phyloP scores from a whole-genome alignment of 1,284 basidiomycete species.

The Cutaneotrichosporon sp. region DNA sequence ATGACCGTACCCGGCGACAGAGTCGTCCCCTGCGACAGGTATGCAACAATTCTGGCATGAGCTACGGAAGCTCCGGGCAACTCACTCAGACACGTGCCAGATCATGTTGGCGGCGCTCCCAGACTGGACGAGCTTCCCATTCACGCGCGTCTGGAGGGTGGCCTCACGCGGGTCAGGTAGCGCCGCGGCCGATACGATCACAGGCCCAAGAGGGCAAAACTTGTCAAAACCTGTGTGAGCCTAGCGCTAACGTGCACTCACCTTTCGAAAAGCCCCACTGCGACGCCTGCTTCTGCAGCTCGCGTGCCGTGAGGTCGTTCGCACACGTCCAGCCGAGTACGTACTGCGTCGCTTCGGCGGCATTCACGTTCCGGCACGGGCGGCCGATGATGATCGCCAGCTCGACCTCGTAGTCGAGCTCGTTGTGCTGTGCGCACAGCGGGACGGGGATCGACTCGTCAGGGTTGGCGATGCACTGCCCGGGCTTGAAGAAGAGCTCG shows the following conservation, averaged over 20 bases:
- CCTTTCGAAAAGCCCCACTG: constrained; percentile 85
- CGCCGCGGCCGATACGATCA: constrained; percentile 64
- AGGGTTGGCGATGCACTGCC: constrained; percentile 68
- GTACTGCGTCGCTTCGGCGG: constrained; percentile 73
- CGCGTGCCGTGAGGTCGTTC: constrained; percentile 80
- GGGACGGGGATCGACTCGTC: constrained; percentile 68
- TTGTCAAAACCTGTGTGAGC: constrained; percentile 58
- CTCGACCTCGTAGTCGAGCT: constrained; percentile 85
- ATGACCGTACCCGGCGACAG: constrained; percentile 76
- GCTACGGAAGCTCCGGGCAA: not conserved
- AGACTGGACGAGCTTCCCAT: constrained; percentile 68
- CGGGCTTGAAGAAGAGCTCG: constrained; percentile 76
- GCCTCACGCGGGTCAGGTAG: constrained; percentile 71
- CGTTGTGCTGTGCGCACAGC: constrained; percentile 64
- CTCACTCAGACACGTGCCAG: constrained; percentile 33
- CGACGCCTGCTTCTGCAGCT: constrained; percentile 63
- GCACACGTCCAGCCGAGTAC: constrained; percentile 75
- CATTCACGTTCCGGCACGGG: constrained; percentile 70
- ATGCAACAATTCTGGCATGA: constrained; percentile 56
- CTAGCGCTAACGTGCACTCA: constrained; percentile 39
- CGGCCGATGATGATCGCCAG: constrained; percentile 81
- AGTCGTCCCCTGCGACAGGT: constrained; percentile 79
- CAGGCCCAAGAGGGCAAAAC: constrained; percentile 66
- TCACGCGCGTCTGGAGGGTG: constrained; percentile 65
- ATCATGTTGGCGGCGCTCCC: constrained; percentile 61